Percentiles rank a stretch among this genome's conserved stretches.
Conservation (phyloP, 495 filamentous ascomycete genomes). For the Articulospora tetracladia region DNA sequence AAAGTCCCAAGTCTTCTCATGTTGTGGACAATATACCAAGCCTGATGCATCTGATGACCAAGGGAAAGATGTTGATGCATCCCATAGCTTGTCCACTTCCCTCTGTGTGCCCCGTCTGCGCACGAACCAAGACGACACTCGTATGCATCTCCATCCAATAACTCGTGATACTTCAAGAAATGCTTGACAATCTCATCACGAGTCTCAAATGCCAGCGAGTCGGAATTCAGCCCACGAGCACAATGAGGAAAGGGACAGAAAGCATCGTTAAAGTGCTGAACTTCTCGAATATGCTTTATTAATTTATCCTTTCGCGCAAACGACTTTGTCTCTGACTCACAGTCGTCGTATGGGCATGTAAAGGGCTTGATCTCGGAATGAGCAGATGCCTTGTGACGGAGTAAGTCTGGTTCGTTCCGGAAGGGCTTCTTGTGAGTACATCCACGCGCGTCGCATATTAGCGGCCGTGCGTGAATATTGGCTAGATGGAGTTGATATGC, state of each 20-base stretch:
- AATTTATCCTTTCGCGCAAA: conserved; percentile 15
- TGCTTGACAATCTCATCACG: no score
- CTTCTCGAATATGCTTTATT: conserved; percentile 14
- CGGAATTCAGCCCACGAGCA: neutral
- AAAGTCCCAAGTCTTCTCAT: no score
- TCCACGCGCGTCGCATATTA: neutral
- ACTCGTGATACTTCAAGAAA: no score
- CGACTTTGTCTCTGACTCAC: neutral
- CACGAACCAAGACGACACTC: no score
- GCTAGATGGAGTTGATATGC: neutral
- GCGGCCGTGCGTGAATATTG: conserved; percentile 7
- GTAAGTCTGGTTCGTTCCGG: neutral
- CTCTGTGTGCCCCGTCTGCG: no score
- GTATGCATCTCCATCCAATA: no score
- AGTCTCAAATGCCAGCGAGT: no score
- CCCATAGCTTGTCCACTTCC: no score
- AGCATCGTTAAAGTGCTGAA: conserved; percentile 6
- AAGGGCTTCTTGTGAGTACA: conserved; percentile 8
- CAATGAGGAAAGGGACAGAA: conserved; percentile 10
- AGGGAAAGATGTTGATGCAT: no score
- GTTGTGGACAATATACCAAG: no score
- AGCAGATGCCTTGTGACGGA: neutral
- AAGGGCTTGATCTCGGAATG: neutral
- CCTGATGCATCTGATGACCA: no score
- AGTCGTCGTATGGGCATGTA: conserved; percentile 7